phyloP scores from a whole-genome alignment of 2,329 filamentous ascomycete genomes.

The Beauveria caledonica region DNA sequence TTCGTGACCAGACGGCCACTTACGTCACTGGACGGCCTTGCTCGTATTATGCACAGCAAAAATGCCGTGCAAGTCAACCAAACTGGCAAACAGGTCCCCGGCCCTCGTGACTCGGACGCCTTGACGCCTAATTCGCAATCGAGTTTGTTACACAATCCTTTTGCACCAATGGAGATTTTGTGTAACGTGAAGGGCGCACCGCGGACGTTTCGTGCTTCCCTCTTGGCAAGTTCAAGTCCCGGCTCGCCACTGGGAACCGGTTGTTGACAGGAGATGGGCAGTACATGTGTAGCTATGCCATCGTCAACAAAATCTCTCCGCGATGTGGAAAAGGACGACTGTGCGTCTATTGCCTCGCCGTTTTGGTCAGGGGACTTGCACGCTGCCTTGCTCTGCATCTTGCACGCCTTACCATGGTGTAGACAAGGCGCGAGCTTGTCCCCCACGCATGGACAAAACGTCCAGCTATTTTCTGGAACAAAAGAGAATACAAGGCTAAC shows the following conservation, averaged over 20 bases:
- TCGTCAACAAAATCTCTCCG: no score
- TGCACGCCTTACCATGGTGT: no score
- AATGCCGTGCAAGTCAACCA: neutral
- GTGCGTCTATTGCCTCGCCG: no score
- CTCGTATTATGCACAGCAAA: neutral
- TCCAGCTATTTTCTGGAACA: no score
- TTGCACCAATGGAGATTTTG: neutral
- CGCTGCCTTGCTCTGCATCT: no score
- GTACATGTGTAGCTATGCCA: no score
- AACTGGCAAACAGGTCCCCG: neutral
- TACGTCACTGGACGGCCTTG: neutral
- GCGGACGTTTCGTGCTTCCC: neutral
- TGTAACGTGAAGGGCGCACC: neutral
- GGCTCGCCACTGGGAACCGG: neutral
- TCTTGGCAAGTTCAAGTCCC: neutral
- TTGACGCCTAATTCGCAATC: neutral
- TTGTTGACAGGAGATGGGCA: no score
- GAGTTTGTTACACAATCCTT: neutral
- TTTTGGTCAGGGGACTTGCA: no score
- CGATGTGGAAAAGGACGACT: no score
- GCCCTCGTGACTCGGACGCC: neutral
- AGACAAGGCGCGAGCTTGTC: no score
- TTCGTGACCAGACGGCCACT: neutral
- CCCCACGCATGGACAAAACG: no score
- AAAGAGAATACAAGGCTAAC: no score